phyloP scores from a whole-genome alignment of 768 basidiomycete genomes.

The Cystofilobasidium ferigula region DNA sequence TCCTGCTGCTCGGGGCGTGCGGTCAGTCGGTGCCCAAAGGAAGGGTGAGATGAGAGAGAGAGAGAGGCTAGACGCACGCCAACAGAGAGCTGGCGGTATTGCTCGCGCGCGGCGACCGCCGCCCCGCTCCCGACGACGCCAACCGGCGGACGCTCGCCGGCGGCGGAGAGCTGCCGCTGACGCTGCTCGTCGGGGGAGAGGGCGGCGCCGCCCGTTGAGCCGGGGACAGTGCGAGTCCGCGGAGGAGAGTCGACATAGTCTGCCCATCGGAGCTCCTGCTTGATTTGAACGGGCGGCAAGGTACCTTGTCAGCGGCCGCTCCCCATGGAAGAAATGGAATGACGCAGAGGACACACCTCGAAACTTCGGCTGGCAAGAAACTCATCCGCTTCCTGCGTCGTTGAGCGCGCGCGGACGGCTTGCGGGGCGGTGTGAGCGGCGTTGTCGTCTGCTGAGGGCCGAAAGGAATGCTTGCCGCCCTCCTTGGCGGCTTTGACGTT shows the following conservation, averaged over 20 bases:
- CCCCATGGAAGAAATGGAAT: background rate
- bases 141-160: too few species aligned
- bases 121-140: background rate
- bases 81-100: background rate
- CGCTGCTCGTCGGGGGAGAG: background rate
- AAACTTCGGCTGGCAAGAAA: background rate
- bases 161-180: too few species aligned
- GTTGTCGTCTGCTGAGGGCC: background rate
- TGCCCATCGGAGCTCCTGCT: constrained; percentile 1
- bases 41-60: background rate
- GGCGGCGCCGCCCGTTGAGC: background rate
- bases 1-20: background rate
- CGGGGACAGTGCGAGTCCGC: constrained; percentile 1
- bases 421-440: background rate
- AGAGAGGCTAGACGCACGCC: background rate
- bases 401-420: background rate
- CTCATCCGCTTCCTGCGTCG: background rate
- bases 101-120: background rate
- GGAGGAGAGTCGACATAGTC: background rate
- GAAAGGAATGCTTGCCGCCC: constrained; percentile 1
- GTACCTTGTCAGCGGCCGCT: background rate
- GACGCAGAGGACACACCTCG: background rate
- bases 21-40: background rate
- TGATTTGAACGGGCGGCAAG: background rate
- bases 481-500: background rate